Evolutionary conservation across 176 grass and related monocot genomes (phyloP).

Genomic region (Oryza longistaminata): DNA sequence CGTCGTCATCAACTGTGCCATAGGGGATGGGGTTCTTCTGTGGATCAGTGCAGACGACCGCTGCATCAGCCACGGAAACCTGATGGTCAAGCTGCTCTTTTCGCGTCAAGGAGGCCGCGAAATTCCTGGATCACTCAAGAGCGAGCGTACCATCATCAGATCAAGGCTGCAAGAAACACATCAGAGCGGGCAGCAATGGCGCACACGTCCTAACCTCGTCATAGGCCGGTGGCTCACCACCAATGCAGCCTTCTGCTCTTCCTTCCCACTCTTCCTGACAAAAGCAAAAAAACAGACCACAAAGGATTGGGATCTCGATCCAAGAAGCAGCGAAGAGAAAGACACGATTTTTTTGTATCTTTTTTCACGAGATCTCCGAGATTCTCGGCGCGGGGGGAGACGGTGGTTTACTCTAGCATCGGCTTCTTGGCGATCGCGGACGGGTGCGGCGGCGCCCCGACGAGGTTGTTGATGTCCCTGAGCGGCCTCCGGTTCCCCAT

Average conservation of each 20-base stretch:
- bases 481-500: slow-evolving; percentile 68
- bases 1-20: slow-evolving; percentile 21
- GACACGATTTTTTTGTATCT: background rate
- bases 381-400: slow-evolving; percentile 3
- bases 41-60: background rate
- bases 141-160: background rate
- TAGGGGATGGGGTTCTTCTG: background rate
- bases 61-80: slow-evolving; percentile 3
- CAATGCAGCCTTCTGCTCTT: slow-evolving; percentile 30
- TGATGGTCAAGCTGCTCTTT: slow-evolving; percentile 36
- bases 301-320: slow-evolving; percentile 29
- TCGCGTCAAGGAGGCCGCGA: slow-evolving; percentile 51
- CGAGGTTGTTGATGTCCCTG: slow-evolving; percentile 70
- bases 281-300: background rate
- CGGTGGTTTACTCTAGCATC: slow-evolving; percentile 52
- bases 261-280: slow-evolving; percentile 44
- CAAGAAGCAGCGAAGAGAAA: slow-evolving; percentile 23
- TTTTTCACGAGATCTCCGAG: background rate
- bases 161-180: slow-evolving; percentile 17
- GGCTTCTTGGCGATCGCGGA: slow-evolving; percentile 55
- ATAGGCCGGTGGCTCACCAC: slow-evolving; percentile 41
- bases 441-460: slow-evolving; percentile 36
- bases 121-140: slow-evolving; percentile 50
- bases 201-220: slow-evolving; percentile 55
- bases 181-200: background rate